Conservation (phyloP, 1,139 yeast genomes). For the Debaryomyces robertsiae region DNA sequence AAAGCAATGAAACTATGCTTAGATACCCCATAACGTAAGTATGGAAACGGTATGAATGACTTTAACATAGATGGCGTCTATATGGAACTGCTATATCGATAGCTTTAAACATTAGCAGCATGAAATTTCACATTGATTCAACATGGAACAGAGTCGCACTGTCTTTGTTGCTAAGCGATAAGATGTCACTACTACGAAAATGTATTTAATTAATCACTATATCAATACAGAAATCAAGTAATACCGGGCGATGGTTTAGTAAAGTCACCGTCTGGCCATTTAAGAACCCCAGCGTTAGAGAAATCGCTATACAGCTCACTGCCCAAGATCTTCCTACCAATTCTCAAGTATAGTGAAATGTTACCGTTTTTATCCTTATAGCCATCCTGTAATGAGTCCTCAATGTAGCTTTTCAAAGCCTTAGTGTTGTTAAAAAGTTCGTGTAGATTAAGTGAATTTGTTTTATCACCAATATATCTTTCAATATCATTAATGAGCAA, state of each 20-base stretch:
- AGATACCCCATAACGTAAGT: background rate
- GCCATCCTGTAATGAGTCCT: slow-evolving; percentile 27
- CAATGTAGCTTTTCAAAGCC: slow-evolving; percentile 37
- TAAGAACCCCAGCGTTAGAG: slow-evolving; percentile 56
- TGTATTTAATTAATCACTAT: too few relatives aligned
- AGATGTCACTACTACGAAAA: too few relatives aligned
- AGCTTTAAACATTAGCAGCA: too few relatives aligned
- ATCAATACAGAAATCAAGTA: slow-evolving; percentile 22
- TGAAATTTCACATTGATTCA: too few relatives aligned
- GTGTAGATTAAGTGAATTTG: slow-evolving; percentile 44
- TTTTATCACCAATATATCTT: slow-evolving; percentile 56
- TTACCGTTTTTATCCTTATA: slow-evolving; percentile 29
- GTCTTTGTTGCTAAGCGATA: too few relatives aligned
- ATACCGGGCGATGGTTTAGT: slow-evolving; percentile 48
- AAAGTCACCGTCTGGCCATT: slow-evolving; percentile 61
- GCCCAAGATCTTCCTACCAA: slow-evolving; percentile 54
- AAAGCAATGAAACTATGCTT: background rate
- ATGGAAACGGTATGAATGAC: background rate
- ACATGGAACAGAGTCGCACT: too few relatives aligned
- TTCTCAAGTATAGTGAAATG: slow-evolving; percentile 51
- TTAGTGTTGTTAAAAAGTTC: slow-evolving; percentile 36
- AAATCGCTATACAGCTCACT: slow-evolving; percentile 50
- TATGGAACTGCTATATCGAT: too few relatives aligned
- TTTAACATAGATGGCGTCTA: background rate
- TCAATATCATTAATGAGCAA: slow-evolving; percentile 80